These are phyloP conservation scores for Mycena epipterygia DNA, from an alignment of 768 basidiomycete genomes.

Conservation along the genomic window DNA sequence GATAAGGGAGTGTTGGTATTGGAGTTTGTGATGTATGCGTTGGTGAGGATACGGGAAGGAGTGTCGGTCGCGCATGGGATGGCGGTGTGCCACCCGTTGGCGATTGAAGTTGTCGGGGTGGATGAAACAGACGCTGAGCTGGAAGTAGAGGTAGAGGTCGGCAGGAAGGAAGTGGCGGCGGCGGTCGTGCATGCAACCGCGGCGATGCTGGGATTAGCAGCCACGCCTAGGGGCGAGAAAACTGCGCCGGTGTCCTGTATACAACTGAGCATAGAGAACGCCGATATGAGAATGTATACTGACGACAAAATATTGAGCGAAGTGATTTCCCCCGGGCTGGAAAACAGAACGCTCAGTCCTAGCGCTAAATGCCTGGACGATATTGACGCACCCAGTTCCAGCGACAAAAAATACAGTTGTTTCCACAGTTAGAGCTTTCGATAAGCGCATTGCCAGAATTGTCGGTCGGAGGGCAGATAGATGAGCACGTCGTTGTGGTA, in stretches of 20 bases:
- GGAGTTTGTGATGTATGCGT: slow-evolving; percentile 12
- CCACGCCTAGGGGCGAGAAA: slow-evolving; percentile 16
- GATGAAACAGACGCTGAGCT: not conserved
- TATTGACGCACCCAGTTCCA: slow-evolving; percentile 12
- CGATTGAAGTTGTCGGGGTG: slow-evolving; percentile 1
- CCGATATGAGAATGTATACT: not conserved
- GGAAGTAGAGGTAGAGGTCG: not conserved
- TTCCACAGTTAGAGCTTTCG: not conserved
- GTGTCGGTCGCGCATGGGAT: slow-evolving; percentile 23
- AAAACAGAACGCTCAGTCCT: slow-evolving; percentile 10
- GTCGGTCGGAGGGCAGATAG: slow-evolving; percentile 9
- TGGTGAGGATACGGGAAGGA: slow-evolving; percentile 14
- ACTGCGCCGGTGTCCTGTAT: slow-evolving; percentile 16
- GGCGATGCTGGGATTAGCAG: slow-evolving; percentile 20
- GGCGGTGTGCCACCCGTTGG: slow-evolving; percentile 11
- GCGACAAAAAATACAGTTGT: slow-evolving; percentile 13
- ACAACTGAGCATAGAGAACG: slow-evolving; percentile 7
- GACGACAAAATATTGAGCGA: slow-evolving; percentile 18
- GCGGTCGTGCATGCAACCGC: slow-evolving; percentile 20
- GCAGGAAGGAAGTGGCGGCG: slow-evolving; percentile 6
- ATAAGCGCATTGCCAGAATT: slow-evolving; percentile 17
- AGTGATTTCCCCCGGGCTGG: slow-evolving; percentile 16
- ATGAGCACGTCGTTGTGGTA: slow-evolving; percentile 12
- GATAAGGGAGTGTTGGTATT: slow-evolving; percentile 19
- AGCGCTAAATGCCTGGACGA: slow-evolving; percentile 2